These are phyloP conservation scores for Plasmopara viticola DNA, from an alignment of 352 stramenopile species.

Conservation along the genomic window DNA sequence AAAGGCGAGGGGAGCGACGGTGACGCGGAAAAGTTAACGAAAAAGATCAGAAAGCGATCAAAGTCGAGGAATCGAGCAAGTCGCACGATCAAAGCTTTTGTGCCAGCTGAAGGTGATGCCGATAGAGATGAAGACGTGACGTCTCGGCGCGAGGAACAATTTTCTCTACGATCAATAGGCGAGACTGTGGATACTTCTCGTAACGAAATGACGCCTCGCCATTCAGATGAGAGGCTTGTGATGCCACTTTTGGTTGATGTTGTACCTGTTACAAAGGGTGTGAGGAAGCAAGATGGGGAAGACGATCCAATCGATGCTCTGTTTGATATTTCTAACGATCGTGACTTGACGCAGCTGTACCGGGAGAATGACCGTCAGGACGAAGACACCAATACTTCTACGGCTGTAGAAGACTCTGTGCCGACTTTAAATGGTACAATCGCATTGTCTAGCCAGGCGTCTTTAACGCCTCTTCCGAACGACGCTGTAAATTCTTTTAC, in stretches of 20 bases:
- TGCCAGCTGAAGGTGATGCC: constrained; percentile 6
- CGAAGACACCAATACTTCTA: neutral
- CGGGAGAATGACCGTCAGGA: constrained; percentile 4
- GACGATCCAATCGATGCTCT: constrained; percentile 62
- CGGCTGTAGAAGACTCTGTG: neutral
- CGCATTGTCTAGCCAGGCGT: constrained; percentile 1
- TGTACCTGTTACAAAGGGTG: constrained; percentile 5
- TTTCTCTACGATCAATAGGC: constrained; percentile 4
- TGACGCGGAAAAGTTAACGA: constrained; percentile 5
- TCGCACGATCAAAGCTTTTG: constrained; percentile 13
- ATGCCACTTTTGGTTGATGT: constrained; percentile 5
- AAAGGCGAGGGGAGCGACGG: constrained; percentile 20
- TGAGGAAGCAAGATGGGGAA: constrained; percentile 8
- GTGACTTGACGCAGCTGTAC: constrained; percentile 35
- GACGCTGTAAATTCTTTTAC: constrained; percentile 5
- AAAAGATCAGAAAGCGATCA: constrained; percentile 4
- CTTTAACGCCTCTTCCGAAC: constrained; percentile 5
- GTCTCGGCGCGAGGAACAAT: constrained; percentile 13
- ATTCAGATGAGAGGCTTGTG: constrained; percentile 5
- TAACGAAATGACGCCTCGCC: neutral
- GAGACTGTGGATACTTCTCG: constrained; percentile 2
- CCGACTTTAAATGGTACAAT: constrained; percentile 2
- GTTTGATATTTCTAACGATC: constrained; percentile 47
- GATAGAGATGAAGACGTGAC: constrained; percentile 5
- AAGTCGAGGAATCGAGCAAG: constrained; percentile 15